A percentile compares a stretch with the other conserved stretches of the same genome.
Conservation (phyloP, 2,329 filamentous ascomycete species). For the Magnaporthiopsis incrustans region DNA sequence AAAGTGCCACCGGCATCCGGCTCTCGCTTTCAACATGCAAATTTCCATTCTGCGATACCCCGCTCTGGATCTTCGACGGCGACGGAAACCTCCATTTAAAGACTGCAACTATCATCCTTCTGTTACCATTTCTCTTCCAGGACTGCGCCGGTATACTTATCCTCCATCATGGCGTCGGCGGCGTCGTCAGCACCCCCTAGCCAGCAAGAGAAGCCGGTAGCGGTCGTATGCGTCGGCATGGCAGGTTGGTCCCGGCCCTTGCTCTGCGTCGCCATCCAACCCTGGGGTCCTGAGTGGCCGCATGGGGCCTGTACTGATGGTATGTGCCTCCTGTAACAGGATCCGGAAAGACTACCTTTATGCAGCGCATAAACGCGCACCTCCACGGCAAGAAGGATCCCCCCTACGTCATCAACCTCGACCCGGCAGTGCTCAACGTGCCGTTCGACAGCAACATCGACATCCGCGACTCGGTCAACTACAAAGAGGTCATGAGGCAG, state of each 20-base stretch:
- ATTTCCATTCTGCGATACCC: neutral
- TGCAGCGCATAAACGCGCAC: conserved; percentile 94
- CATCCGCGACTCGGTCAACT: conserved; percentile 97
- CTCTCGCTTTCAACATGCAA: neutral
- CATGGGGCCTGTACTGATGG: neutral
- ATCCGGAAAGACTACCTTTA: conserved; percentile 98
- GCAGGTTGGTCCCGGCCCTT: conserved; percentile 50
- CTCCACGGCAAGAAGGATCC: conserved; percentile 73
- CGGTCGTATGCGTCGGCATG: conserved; percentile 95
- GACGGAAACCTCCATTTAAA: neutral
- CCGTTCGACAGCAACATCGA: conserved; percentile 98
- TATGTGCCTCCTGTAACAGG: conserved; percentile 35
- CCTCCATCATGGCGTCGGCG: conserved; percentile 14
- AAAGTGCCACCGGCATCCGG: neutral
- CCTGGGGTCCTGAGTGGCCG: too few relatives aligned
- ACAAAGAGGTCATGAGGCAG: conserved; percentile 99
- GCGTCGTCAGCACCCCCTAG: conserved; percentile 11
- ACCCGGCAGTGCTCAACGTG: conserved; percentile 86
- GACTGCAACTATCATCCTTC: neutral
- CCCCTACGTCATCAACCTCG: conserved; percentile 94
- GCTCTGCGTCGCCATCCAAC: conserved; percentile 2
- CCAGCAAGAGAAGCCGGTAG: conserved; percentile 50
- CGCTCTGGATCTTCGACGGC: neutral
- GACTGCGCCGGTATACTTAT: neutral
- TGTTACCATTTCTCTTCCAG: neutral